These are phyloP conservation scores for Paulinella micropora DNA, from an alignment of 78 protist species.

Conservation along the genomic window DNA sequence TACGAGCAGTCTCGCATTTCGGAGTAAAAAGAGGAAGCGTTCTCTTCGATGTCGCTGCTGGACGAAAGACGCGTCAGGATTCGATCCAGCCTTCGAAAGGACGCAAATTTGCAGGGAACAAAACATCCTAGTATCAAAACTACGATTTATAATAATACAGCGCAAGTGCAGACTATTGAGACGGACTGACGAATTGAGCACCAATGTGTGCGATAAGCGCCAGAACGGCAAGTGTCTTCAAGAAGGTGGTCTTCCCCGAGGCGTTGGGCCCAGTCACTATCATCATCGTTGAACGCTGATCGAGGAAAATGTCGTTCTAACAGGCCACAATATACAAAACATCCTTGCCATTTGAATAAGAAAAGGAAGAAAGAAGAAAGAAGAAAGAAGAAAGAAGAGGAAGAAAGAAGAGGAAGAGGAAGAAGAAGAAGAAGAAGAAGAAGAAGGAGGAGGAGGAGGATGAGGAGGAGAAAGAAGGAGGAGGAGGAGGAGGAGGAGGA, in stretches of 20 bases:
- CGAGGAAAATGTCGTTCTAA: no score
- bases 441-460: background rate
- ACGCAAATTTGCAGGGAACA: background rate
- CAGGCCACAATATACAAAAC: no score
- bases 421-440: background rate
- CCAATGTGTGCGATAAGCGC: conserved; percentile 3
- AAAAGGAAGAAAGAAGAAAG: no score
- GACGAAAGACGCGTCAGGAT: background rate
- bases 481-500: background rate
- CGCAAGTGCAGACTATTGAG: no score
- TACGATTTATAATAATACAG: no score
- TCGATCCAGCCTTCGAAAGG: conserved; percentile 1
- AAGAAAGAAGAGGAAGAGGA: background rate
- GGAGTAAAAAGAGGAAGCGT: background rate
- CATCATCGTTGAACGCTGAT: no score
- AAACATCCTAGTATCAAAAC: conserved; percentile 11
- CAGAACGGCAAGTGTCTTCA: background rate
- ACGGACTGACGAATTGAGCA: no score
- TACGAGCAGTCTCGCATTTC: background rate
- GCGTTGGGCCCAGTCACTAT: no score
- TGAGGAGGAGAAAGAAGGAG: background rate
- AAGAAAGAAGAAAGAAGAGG: no score
- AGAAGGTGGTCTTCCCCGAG: background rate
- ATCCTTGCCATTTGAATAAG: no score
- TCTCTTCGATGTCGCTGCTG: background rate